Evolutionary conservation across 805 yeast genomes (phyloP).

Genomic region (Candida suzukii): DNA sequence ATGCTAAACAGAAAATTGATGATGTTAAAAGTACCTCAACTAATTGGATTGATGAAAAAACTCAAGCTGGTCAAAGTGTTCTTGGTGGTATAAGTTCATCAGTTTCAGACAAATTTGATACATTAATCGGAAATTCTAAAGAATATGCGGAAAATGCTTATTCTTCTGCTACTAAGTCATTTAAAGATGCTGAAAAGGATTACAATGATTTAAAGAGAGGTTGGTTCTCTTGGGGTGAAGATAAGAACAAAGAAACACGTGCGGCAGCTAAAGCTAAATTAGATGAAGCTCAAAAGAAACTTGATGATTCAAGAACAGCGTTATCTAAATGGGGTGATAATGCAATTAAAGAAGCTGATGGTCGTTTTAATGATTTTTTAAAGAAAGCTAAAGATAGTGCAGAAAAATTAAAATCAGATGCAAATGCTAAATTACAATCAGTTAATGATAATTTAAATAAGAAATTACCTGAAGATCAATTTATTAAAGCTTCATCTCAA

Average conservation of each 20-base stretch:
- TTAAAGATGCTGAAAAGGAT: conserved; percentile 22
- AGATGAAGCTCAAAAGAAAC: conserved; percentile 27
- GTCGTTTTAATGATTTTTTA: conserved; percentile 15
- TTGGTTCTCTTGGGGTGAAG: conserved; percentile 33
- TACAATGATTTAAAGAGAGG: conserved; percentile 23
- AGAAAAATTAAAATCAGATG: conserved; percentile 1
- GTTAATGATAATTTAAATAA: conserved; percentile 10
- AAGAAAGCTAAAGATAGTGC: conserved; percentile 10
- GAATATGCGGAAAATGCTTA: conserved; percentile 15
- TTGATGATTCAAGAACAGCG: conserved; percentile 25
- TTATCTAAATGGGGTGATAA: conserved; percentile 22
- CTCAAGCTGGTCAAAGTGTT: conserved; percentile 8
- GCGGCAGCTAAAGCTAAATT: conserved; percentile 26
- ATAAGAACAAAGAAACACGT: conserved; percentile 28
- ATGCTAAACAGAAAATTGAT: conserved; percentile 13
- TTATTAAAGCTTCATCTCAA: conserved; percentile 27
- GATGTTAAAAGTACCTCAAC: conserved; percentile 14
- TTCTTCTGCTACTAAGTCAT: conserved; percentile 16
- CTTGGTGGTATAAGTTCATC: conserved; percentile 6
- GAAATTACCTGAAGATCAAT: conserved; percentile 18
- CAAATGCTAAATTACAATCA: not conserved
- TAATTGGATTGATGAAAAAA: conserved; percentile 14
- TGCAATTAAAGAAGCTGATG: conserved; percentile 20
- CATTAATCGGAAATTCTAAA: conserved; percentile 7
- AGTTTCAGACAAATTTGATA: conserved; percentile 8